Base-by-base conservation (phyloP, 495 filamentous ascomycete species). In the Pseudevernia furfuracea region DNA sequence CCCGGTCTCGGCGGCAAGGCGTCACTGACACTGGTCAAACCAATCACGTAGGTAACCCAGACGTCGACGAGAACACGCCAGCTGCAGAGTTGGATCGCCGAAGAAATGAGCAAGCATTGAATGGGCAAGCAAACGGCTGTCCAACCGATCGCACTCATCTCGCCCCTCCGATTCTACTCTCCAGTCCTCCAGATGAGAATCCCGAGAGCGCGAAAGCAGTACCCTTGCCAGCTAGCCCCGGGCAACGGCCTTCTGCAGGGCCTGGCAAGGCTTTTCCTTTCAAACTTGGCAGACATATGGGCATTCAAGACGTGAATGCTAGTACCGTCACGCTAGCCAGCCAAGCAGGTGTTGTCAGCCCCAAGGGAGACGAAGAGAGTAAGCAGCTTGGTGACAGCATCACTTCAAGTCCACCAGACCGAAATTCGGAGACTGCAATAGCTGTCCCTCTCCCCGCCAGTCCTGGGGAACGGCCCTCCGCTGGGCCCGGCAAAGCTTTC, bases 201-300 rank as follows among this genome's bases (percentile, higher is more conserved):
- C 12, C 23, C 41, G 25, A 23, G 6, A 52, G 32, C 19, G 32
- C 17, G 57, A 62, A 30, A 4, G 58, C 23, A 17, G 6, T 57
- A 15, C 80, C 68, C 23, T 8, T 78, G 77, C 11, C 84, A 82
- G 3, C 78, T 78, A 34, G 55, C 69, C 30, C 64, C 66, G 21
- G 30, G 25, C 15, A 85, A 74, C 41, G 78, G 12, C 69, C 67
- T 23, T 58, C 64, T 19, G 55, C 57, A 57, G 64, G 55, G 7
- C 30, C 52, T 10, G 62, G 67, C 8, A 60, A 63, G 44, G 64
- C 67, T 0, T 69, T 66, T 9, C 69, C 69, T 8, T 71, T 71
- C 55, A 71, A 71, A 57, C 36, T 71, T 6, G 19, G 62, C 58
- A 41, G 53, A 7, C 53, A 65, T 14, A 28, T 67, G 5, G 46